Conservation (phyloP, 1,284 basidiomycete genomes). For the Marasmius oreades region DNA sequence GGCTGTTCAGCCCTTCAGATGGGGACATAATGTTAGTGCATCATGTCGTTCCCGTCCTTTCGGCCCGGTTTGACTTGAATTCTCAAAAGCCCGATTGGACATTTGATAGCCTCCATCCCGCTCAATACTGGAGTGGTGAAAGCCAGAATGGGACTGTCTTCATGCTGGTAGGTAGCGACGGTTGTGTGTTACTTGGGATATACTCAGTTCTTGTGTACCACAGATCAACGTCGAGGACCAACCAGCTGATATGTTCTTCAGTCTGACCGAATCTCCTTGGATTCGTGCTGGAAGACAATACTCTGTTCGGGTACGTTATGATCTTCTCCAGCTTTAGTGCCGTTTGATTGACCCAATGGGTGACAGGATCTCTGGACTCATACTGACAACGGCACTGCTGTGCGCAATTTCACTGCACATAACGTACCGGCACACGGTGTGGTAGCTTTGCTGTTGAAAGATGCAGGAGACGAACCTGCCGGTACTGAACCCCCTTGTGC, state of each 20-base stretch:
- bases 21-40: constrained; percentile 44
- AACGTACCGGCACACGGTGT: constrained; percentile 56
- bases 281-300: constrained; percentile 59
- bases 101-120: constrained; percentile 41
- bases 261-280: constrained; percentile 61
- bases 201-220: background rate
- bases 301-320: constrained; percentile 44
- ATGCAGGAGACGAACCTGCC: constrained; percentile 54
- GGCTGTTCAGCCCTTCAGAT: constrained; percentile 40
- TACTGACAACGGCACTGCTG: constrained; percentile 54
- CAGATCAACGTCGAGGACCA: constrained; percentile 46
- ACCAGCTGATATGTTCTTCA: constrained; percentile 53
- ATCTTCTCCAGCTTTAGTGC: background rate
- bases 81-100: constrained; percentile 42
- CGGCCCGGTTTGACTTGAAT: background rate
- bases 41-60: background rate
- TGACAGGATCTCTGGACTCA: constrained; percentile 58
- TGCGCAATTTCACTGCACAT: constrained; percentile 48
- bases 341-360: background rate
- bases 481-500: constrained; percentile 36
- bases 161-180: constrained; percentile 43
- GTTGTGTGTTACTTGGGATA: background rate
- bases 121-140: constrained; percentile 51
- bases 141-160: constrained; percentile 48
- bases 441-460: constrained; percentile 50